Evolutionary conservation across 176 grass and related monocot species (phyloP).

Genomic region (Oropetium thomaeum): DNA sequence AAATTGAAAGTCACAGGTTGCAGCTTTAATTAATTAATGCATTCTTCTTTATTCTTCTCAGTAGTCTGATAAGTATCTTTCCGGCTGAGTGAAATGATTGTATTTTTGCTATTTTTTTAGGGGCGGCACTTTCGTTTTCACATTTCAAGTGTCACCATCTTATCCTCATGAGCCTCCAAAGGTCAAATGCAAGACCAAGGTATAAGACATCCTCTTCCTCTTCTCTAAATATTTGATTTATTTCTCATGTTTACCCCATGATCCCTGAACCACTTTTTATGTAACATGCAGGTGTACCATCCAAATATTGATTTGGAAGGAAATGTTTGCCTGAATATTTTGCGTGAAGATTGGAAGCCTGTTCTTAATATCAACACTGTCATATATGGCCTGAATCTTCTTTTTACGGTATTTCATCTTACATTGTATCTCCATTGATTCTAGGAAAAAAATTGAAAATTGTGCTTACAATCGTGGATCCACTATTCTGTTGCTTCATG

Average conservation of each 20-base stretch:
- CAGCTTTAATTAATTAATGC: neutral
- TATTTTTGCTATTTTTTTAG: slow-evolving; percentile 33
- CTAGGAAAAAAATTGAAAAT: neutral
- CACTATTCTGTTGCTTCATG: neutral
- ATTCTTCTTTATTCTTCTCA: neutral
- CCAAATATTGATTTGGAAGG: slow-evolving; percentile 92
- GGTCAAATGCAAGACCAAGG: slow-evolving; percentile 96
- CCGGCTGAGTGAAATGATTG: neutral
- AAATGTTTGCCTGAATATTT: slow-evolving; percentile 87
- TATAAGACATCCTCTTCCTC: slow-evolving; percentile 22
- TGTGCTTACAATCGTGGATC: neutral
- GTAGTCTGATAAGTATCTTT: neutral
- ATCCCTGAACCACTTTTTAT: slow-evolving; percentile 9
- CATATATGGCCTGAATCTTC: slow-evolving; percentile 85
- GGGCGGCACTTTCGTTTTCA: slow-evolving; percentile 68
- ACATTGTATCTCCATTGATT: neutral
- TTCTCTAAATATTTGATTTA: neutral
- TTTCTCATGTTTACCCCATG: neutral
- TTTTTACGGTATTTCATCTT: slow-evolving; percentile 62
- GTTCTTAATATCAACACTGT: slow-evolving; percentile 87
- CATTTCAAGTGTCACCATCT: slow-evolving; percentile 77
- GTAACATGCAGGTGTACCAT: slow-evolving; percentile 66
- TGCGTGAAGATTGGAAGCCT: slow-evolving; percentile 94
- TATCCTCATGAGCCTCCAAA: slow-evolving; percentile 95
- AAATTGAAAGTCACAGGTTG: neutral